Evolutionary conservation across 108 stramenopile genomes (phyloP).

Genomic region (Skeletonema potamos): DNA sequence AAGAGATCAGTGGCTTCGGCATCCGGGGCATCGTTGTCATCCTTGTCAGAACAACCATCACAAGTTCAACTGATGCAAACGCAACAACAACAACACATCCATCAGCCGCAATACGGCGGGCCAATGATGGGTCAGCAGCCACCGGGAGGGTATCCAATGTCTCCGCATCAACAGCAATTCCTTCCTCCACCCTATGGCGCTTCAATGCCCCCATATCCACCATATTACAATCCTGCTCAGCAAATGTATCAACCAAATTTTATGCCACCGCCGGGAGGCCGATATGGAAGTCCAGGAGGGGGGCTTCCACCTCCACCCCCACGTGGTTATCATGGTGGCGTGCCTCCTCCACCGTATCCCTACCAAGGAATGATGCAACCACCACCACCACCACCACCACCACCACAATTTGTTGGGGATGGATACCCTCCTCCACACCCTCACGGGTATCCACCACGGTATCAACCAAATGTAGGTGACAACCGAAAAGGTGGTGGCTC

Average conservation of each 20-base stretch:
- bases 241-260: slow-evolving; percentile 22
- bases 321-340: neutral
- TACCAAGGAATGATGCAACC: slow-evolving; percentile 1
- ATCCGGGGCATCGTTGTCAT: slow-evolving; percentile 34
- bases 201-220: slow-evolving; percentile 20
- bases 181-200: neutral
- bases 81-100: neutral
- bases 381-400: neutral
- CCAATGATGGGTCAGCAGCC: slow-evolving; percentile 5
- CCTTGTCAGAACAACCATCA: slow-evolving; percentile 16
- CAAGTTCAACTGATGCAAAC: neutral
- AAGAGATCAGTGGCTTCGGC: slow-evolving; percentile 22
- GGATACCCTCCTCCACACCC: neutral
- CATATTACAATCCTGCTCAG: slow-evolving; percentile 45
- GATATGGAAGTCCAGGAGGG: slow-evolving; percentile 26
- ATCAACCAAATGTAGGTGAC: neutral
- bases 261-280: slow-evolving; percentile 20
- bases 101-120: neutral
- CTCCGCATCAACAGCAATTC: neutral
- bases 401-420: slow-evolving; percentile 2
- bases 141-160: neutral
- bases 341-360: neutral
- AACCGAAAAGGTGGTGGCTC: neutral
- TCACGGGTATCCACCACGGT: neutral
- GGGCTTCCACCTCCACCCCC: slow-evolving; percentile 35